phyloP scores from a whole-genome alignment of 306 rosid species.

The Begonia masoniana region DNA sequence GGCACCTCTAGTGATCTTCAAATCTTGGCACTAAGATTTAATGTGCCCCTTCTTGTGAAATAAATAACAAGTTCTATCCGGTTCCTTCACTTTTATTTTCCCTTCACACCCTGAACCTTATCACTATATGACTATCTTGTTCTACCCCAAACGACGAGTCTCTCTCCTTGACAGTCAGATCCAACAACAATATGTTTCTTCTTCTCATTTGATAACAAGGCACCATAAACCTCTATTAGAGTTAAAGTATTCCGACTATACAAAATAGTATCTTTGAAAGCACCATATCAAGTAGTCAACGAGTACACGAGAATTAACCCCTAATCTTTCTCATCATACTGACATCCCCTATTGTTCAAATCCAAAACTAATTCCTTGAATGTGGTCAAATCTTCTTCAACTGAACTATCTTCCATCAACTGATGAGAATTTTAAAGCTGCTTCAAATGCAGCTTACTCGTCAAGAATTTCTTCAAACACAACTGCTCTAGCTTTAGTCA shows the following conservation, averaged over 20 bases:
- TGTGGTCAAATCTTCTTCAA: background rate
- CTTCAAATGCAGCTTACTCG: too few relatives aligned
- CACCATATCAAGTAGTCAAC: background rate
- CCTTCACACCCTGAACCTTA: too few relatives aligned
- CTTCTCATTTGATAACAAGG: background rate
- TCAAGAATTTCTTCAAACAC: background rate
- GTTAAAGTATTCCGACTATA: background rate
- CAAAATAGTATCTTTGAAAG: background rate
- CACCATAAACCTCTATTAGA: background rate
- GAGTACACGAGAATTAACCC: background rate
- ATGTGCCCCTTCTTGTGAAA: too few relatives aligned
- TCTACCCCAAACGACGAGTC: background rate
- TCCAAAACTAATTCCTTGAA: background rate
- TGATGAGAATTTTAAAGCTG: background rate
- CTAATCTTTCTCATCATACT: background rate
- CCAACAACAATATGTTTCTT: background rate
- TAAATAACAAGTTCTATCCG: too few relatives aligned
- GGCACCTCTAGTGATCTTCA: too few relatives aligned
- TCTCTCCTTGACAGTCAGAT: background rate
- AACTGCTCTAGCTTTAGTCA: background rate
- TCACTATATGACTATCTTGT: background rate
- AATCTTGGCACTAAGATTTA: too few relatives aligned
- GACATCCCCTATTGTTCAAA: too few relatives aligned
- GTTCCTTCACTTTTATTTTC: too few relatives aligned
- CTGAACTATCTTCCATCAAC: background rate